phyloP scores from a whole-genome alignment of 352 stramenopile genomes.

The Phytophthora agathidicida region DNA sequence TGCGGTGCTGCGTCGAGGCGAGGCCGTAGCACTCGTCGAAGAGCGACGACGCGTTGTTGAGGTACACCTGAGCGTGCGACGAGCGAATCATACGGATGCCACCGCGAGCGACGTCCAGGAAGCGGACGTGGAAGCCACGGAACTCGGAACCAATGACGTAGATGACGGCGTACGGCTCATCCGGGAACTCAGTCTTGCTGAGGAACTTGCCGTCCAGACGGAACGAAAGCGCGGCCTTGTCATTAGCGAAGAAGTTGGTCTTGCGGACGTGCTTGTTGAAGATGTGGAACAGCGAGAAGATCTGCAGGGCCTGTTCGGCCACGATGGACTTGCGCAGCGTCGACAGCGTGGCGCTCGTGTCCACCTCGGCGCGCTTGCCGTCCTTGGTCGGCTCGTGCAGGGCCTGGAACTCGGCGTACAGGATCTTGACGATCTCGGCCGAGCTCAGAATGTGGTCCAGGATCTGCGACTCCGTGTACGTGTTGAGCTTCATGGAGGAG shows the following conservation, averaged over 20 bases:
- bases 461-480: constrained; percentile 88
- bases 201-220: constrained; percentile 80
- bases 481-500: constrained; percentile 88
- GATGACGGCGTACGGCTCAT: constrained; percentile 94
- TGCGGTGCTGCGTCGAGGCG: constrained; percentile 97
- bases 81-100: constrained; percentile 94
- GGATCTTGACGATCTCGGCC: constrained; percentile 69
- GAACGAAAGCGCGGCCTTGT: constrained; percentile 80
- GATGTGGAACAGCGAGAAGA: constrained; percentile 84
- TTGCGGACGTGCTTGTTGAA: constrained; percentile 86
- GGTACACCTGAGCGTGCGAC: constrained; percentile 89
- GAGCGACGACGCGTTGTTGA: constrained; percentile 90
- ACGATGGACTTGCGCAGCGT: constrained; percentile 75
- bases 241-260: constrained; percentile 87
- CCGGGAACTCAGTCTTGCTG: constrained; percentile 72
- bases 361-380: constrained; percentile 35
- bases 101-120: constrained; percentile 96
- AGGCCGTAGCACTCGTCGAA: constrained; percentile 98
- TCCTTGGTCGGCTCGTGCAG: constrained; percentile 60
- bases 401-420: constrained; percentile 81
- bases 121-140: constrained; percentile 98
- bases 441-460: constrained; percentile 84
- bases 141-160: constrained; percentile 96
- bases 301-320: constrained; percentile 74
- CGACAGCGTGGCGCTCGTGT: constrained; percentile 66